A percentile compares a stretch with the other conserved stretches of the same genome.
Conservation (phyloP, 2,329 filamentous ascomycete species). For the Kalmusia sp. region DNA sequence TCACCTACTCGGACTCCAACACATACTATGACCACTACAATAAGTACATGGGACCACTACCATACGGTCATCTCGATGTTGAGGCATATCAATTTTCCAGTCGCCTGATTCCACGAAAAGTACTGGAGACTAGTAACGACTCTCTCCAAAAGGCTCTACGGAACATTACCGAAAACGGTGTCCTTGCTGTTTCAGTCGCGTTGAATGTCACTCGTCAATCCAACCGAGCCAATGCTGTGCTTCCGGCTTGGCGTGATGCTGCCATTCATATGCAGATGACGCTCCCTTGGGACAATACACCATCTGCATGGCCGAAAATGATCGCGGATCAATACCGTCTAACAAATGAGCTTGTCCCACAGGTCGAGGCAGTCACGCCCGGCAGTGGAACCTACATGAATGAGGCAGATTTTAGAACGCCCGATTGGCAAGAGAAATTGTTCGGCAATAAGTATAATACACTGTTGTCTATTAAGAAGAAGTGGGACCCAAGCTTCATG, state of each 20-base stretch:
- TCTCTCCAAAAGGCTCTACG: not conserved
- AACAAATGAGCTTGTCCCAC: conserved; percentile 11
- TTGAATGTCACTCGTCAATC: conserved; percentile 7
- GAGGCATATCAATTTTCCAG: not conserved
- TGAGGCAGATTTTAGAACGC: conserved; percentile 14
- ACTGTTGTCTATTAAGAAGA: conserved; percentile 18
- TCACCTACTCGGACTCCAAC: conserved; percentile 4
- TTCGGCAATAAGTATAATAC: conserved; percentile 17
- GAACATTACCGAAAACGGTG: conserved; percentile 5
- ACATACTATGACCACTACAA: conserved; percentile 13
- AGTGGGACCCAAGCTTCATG: conserved; percentile 16
- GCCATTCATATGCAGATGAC: not conserved
- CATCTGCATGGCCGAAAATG: not conserved
- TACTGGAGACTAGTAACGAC: conserved; percentile 5
- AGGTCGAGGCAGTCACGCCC: conserved; percentile 7
- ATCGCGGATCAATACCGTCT: not conserved
- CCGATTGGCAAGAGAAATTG: conserved; percentile 14
- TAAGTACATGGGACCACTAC: not conserved
- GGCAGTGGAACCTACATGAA: conserved; percentile 21
- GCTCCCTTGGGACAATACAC: conserved; percentile 8
- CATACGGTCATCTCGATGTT: not conserved
- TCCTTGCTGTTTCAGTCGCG: conserved; percentile 1
- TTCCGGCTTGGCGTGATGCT: conserved; percentile 21
- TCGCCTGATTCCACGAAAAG: conserved; percentile 2
- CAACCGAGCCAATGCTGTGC: conserved; percentile 13